A percentile compares a stretch with the other conserved stretches of the same genome.
Conservation (phyloP, 805 yeast genomes). For the Schizosaccharomyces osmophilus region DNA sequence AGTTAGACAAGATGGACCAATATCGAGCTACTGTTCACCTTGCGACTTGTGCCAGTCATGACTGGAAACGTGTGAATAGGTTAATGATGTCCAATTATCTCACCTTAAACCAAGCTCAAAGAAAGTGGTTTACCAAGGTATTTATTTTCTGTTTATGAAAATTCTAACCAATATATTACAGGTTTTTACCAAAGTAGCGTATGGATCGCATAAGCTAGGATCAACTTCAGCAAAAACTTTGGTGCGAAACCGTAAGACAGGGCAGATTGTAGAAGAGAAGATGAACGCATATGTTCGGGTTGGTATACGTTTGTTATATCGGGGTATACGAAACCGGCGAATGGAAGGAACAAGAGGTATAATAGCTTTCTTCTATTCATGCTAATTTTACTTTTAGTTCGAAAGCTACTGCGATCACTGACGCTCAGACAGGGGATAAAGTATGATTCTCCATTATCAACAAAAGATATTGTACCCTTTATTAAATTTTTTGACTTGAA, state of each 20-base stretch:
- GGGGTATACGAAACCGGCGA: slow-evolving; percentile 36
- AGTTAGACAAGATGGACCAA: slow-evolving; percentile 28
- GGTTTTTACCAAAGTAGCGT: slow-evolving; percentile 46
- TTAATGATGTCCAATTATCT: slow-evolving; percentile 44
- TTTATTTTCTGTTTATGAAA: not conserved
- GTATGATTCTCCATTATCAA: slow-evolving; percentile 50
- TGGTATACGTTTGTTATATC: slow-evolving; percentile 65
- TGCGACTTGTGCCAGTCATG: slow-evolving; percentile 61
- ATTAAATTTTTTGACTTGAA: slow-evolving; percentile 64
- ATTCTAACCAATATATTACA: not conserved
- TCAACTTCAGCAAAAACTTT: slow-evolving; percentile 79
- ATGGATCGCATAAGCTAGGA: slow-evolving; percentile 70
- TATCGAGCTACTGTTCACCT: slow-evolving; percentile 62
- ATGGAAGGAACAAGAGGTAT: slow-evolving; percentile 24
- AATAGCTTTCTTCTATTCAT: not conserved
- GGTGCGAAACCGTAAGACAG: slow-evolving; percentile 78
- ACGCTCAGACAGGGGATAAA: slow-evolving; percentile 65
- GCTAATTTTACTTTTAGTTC: not conserved
- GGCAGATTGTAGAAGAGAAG: slow-evolving; percentile 74
- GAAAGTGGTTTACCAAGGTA: slow-evolving; percentile 62
- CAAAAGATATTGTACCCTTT: slow-evolving; percentile 45
- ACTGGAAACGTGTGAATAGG: slow-evolving; percentile 45
- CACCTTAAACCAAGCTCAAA: slow-evolving; percentile 57
- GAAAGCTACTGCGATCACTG: slow-evolving; percentile 29
- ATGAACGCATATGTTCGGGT: slow-evolving; percentile 71